These are phyloP conservation scores for Lunularia cruciata DNA, from an alignment of 225 moss, liverwort and hornwort genomes.

Conservation along the genomic window DNA sequence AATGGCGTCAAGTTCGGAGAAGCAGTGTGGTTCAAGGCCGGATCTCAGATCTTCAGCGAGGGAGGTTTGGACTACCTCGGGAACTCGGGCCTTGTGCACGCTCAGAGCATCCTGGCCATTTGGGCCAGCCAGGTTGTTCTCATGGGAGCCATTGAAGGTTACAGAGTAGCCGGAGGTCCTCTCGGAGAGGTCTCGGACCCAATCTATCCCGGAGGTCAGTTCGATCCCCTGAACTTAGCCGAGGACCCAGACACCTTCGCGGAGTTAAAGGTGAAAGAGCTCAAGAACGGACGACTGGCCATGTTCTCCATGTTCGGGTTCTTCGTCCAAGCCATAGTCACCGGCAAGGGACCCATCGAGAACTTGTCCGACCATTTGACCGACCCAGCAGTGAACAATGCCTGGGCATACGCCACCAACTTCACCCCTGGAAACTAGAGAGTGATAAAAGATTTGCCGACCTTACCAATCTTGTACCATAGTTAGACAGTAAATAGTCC, in stretches of 20 bases:
- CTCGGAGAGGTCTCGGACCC: constrained; percentile 34
- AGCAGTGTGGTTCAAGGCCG: constrained; percentile 37
- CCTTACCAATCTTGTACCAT: too few species aligned
- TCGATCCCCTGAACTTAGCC: constrained; percentile 41
- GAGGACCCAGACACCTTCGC: constrained; percentile 55
- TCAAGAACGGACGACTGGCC: constrained; percentile 44
- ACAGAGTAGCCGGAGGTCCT: constrained; percentile 28
- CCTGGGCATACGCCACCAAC: constrained; percentile 17
- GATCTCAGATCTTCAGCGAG: constrained; percentile 30
- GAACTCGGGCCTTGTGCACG: constrained; percentile 22
- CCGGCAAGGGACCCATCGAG: constrained; percentile 43
- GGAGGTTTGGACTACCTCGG: constrained; percentile 37
- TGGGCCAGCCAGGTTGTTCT: constrained; percentile 18
- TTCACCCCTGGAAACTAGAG: constrained; percentile 8
- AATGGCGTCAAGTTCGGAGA: constrained; percentile 25
- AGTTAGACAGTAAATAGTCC: too few species aligned
- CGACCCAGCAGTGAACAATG: constrained; percentile 25
- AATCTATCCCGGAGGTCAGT: constrained; percentile 39
- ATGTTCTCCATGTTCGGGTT: constrained; percentile 43
- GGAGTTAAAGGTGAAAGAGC: constrained; percentile 51
- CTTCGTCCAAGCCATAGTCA: constrained; percentile 45
- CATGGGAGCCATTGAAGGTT: constrained; percentile 18
- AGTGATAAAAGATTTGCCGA: too few species aligned
- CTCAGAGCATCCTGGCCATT: constrained; percentile 27
- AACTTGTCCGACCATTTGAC: constrained; percentile 40